A percentile compares a stretch with the other conserved stretches of the same genome.
Evolutionary conservation across 345 rosid genomes (phyloP).

Genomic region (Gossypium anomalum): DNA sequence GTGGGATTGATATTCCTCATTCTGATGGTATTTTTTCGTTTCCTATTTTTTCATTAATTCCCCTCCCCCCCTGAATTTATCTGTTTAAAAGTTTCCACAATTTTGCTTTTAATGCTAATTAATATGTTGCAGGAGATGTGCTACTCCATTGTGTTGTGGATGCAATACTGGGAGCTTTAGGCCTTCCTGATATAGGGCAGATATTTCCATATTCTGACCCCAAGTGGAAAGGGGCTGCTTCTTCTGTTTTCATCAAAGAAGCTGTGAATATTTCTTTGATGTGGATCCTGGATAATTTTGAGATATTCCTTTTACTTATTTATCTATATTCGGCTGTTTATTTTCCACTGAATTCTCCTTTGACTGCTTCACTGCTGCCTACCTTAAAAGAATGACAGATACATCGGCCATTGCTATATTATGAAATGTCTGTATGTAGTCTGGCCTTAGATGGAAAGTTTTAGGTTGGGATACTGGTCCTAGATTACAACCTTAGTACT

Average conservation of each 20-base stretch:
- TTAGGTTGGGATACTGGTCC: background rate
- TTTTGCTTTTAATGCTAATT: constrained; percentile 2
- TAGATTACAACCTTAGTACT: background rate
- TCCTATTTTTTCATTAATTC: background rate
- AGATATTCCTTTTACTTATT: background rate
- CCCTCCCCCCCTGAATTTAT: background rate
- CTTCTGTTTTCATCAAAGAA: constrained; percentile 85
- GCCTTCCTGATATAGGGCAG: constrained; percentile 98
- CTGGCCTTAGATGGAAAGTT: background rate
- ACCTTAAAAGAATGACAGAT: background rate
- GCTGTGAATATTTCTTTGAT: constrained; percentile 59
- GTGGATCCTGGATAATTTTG: background rate
- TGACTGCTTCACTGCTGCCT: background rate
- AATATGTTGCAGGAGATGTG: constrained; percentile 74
- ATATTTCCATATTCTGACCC: constrained; percentile 93
- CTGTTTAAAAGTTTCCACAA: background rate
- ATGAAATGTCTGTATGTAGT: background rate
- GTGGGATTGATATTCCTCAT: constrained; percentile 89
- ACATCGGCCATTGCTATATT: background rate
- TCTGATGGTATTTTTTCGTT: constrained; percentile 61
- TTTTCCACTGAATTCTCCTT: background rate
- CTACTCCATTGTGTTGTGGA: constrained; percentile 96
- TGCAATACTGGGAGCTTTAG: constrained; percentile 93
- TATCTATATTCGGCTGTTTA: background rate
- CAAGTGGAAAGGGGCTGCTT: constrained; percentile 94